Evolutionary conservation across 1,139 yeast species (phyloP).

Genomic region (Saccharomyces hybrid): DNA sequence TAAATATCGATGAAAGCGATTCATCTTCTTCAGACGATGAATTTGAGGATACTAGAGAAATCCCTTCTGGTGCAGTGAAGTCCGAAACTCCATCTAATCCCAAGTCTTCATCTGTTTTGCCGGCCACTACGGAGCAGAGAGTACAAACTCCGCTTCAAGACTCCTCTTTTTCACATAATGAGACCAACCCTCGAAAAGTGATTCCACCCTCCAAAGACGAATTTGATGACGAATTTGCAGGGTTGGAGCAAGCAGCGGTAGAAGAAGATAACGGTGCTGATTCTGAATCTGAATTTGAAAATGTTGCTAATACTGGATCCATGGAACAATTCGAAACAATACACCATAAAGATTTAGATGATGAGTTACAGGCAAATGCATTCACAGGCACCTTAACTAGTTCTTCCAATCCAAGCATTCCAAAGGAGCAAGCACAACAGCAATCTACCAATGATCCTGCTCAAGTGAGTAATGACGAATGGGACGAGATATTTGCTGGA

Average conservation of each 20-base stretch:
- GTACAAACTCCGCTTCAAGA: background rate
- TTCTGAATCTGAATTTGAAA: conserved; percentile 24
- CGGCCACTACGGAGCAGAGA: background rate
- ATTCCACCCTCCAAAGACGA: conserved; percentile 16
- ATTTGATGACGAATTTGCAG: conserved; percentile 45
- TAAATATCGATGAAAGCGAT: conserved; percentile 54
- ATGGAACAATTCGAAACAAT: conserved; percentile 26
- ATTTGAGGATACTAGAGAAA: conserved; percentile 17
- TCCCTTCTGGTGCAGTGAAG: conserved; percentile 1
- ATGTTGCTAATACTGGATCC: conserved; percentile 11
- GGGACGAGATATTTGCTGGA: conserved; percentile 93
- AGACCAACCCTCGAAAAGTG: background rate
- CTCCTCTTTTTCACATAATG: background rate
- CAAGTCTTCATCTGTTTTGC: background rate
- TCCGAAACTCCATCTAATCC: background rate
- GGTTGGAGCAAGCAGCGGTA: conserved; percentile 36
- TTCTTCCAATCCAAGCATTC: conserved; percentile 4
- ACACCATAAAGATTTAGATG: conserved; percentile 25
- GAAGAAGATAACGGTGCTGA: conserved; percentile 41
- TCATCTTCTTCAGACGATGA: conserved; percentile 38
- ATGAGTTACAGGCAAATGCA: conserved; percentile 29
- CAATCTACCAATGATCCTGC: conserved; percentile 4
- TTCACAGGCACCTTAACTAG: conserved; percentile 34
- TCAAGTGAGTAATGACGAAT: conserved; percentile 54
- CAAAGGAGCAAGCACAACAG: conserved; percentile 5